Percentiles rank a stretch among this genome's conserved stretches.
Evolutionary conservation across 169 alveolate genomes (phyloP).

Genomic region (Plasmodium coatneyi): DNA sequence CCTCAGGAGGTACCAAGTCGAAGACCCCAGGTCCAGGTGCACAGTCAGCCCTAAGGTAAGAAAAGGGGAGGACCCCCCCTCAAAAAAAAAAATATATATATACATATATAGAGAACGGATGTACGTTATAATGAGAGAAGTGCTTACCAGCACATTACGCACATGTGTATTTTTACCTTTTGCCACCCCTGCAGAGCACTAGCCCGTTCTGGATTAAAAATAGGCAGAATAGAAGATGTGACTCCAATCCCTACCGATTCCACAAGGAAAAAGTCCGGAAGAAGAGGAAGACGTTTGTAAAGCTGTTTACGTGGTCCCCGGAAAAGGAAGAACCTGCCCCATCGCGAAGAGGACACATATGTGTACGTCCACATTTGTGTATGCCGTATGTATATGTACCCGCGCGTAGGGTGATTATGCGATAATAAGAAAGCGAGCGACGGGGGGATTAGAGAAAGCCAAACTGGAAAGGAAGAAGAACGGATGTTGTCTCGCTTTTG

Average conservation of each 20-base stretch:
- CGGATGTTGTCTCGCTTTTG: not conserved
- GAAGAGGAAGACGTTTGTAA: constrained; percentile 99
- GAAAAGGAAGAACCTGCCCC: not conserved
- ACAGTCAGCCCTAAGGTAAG: constrained; percentile 95
- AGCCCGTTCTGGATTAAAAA: constrained; percentile 99
- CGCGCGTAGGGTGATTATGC: not conserved
- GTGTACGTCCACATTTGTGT: not conserved
- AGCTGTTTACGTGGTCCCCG: constrained; percentile 1
- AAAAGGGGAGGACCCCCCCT: not conserved
- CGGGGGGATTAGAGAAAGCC: not conserved
- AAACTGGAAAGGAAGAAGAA: not conserved
- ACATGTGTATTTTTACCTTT: constrained; percentile 15
- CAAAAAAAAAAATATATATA: constrained; percentile 15
- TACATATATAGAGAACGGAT: not conserved
- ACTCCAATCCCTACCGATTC: constrained; percentile 99
- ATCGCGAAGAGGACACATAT: not conserved
- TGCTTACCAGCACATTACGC: not conserved
- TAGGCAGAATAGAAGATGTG: constrained; percentile 99
- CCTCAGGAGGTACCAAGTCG: constrained; percentile 97
- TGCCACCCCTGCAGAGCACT: constrained; percentile 91
- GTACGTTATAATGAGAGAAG: not conserved
- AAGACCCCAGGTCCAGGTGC: constrained; percentile 99
- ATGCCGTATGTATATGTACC: not conserved
- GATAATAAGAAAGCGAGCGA: not conserved
- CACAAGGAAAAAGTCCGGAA: constrained; percentile 99